Evolutionary conservation across 352 stramenopile species (phyloP), one percentile per base, ranked within the genome.

Genomic region (Thalassiosira hispida): DNA sequence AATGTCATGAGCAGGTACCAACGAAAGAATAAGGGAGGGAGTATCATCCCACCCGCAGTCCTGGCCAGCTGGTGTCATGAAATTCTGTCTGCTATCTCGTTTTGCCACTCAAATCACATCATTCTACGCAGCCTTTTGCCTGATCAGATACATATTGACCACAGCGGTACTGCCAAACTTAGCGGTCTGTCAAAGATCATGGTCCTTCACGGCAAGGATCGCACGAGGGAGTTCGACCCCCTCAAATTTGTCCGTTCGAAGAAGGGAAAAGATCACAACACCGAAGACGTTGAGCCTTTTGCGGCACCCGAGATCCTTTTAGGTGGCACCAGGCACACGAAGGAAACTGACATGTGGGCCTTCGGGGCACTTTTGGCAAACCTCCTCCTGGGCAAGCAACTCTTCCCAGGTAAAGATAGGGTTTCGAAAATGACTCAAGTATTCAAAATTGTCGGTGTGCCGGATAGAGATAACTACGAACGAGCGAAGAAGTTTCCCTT

Each of bases 331-430:
- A 83, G 86, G 27, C 77, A 89, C 66, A 92, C 85, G 0, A 91
- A 90, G 65, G 86, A 92, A 61, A 93, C 76, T 18, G 90, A 94
- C 65, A 87, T 94, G 60, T 94, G 87, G 87, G 73, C 86, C 25
- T 64, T 93, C 23, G 90, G 82, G 27, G 86, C 84, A 70, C 53
- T 94, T 7, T 49, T 93, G 14, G 87, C 86, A 7, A 83, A 93
- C 64, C 62, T 94, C 27, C 72, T 94, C 1, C 57, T 94, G 29
- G 75, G 80, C 9, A 93, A 92, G 52, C 84, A 90, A 29, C 47
- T 90, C 6, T 94, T 92, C 69, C 70, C 81, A 22, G 86, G 84
- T 22, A 90, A 90, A 72, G 88, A 93, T 77, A 49, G 86, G 33
- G 59, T 87, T 61, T 85, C 81, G n/a, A 82, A 91, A 38, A 81